Base-by-base conservation (phyloP, 83 land plant genomes). In the Thuja plicata region DNA sequence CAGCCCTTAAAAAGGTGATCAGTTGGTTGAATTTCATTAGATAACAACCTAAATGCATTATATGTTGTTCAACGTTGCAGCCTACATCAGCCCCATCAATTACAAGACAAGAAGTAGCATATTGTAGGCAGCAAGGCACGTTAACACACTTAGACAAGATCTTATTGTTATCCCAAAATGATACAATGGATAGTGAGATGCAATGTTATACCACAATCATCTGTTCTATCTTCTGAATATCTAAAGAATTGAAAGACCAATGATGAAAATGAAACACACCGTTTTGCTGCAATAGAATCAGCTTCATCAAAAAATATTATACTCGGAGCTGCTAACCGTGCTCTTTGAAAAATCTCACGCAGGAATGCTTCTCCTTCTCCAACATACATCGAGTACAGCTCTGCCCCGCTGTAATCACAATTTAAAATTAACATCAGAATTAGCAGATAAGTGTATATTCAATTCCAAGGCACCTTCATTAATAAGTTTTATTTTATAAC, bases 301-400 rank as follows among this genome's bases (percentile, higher is more conserved):
- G 92, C 95, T 83, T 97, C 99, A 88, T 97, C 99, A 88, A 97
- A 96, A 73, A 96, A 96, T 38, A 97, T 92, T 46, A 97, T 97
- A 87, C 99, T 97, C 60, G 99, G 99, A 57, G 95, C 94, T 70
- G 97, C 95, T 38, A 95, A 91, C 40, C 98, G 97, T 40, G 99
- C 99, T 87, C 93, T 95, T 43, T 89, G 95, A 89, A 97, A 97
- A 30, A 94, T 96, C 76, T 94, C 96, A 9, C 99, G 95, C 45
- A 97, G 77, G 76, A 96, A 89, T 41, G 96, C 95, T 90, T 96
- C 99, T 27, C 99, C 98, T 88, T 97, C 99, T 76, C 99, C 99
- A 89, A 97, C 98, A 91, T 95, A 97, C 98, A 94, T 97, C 54
- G 99, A 97, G 85, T 94, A 94, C 8, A 97, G 74, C 38, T 97